These are phyloP conservation scores for Cryomyces antarcticus DNA, from an alignment of 495 filamentous ascomycete species.

Conservation along the genomic window DNA sequence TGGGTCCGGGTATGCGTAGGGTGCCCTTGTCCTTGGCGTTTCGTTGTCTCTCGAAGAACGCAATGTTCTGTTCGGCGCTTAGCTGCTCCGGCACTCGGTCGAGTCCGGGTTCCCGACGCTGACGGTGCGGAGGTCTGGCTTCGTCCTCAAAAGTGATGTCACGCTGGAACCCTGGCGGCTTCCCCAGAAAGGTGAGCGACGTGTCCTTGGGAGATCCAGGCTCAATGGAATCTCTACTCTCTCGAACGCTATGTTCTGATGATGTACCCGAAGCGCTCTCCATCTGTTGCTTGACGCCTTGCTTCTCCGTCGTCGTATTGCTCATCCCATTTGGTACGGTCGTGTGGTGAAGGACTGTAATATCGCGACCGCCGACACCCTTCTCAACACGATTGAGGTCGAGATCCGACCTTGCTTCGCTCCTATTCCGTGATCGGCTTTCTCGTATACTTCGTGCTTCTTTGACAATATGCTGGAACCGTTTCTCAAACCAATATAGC, in stretches of 20 bases:
- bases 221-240: background rate
- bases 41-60: slow-evolving; percentile 69
- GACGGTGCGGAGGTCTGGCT: slow-evolving; percentile 27
- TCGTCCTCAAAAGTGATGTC: slow-evolving; percentile 45
- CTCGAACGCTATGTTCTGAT: background rate
- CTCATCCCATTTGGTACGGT: slow-evolving; percentile 8
- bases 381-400: slow-evolving; percentile 32
- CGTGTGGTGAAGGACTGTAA: slow-evolving; percentile 47
- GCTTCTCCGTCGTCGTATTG: slow-evolving; percentile 27
- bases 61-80: slow-evolving; percentile 59
- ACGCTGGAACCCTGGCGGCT: slow-evolving; percentile 8
- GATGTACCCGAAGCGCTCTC: background rate
- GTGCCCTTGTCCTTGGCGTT: slow-evolving; percentile 48
- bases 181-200: slow-evolving; percentile 1
- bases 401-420: slow-evolving; percentile 25
- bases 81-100: slow-evolving; percentile 30
- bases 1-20: slow-evolving; percentile 67
- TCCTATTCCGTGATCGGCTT: slow-evolving; percentile 34
- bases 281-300: slow-evolving; percentile 9
- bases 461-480: slow-evolving; percentile 60
- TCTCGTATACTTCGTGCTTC: slow-evolving; percentile 32
- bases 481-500: slow-evolving; percentile 93
- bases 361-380: slow-evolving; percentile 51
- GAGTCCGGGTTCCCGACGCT: slow-evolving; percentile 16
- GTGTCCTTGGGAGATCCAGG: slow-evolving; percentile 1